Evolutionary conservation across 768 basidiomycete genomes (phyloP).

Genomic region (Naematelia aurantialba): DNA sequence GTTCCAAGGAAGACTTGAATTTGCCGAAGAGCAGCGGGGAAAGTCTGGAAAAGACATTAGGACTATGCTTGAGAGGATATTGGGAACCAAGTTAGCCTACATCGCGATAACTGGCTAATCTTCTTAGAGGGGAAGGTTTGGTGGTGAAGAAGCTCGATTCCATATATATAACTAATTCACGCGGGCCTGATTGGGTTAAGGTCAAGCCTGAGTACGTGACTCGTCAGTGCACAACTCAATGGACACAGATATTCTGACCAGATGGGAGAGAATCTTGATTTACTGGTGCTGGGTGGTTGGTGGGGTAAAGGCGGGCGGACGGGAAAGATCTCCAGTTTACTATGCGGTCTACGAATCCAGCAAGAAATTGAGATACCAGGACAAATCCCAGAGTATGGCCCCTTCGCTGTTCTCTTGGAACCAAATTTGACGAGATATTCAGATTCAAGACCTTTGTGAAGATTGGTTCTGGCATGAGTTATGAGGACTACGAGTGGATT

Average conservation of each 20-base stretch:
- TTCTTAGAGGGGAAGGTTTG: constrained; percentile 76
- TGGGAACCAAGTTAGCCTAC: constrained; percentile 58
- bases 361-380: constrained; percentile 56
- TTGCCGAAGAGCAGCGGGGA: constrained; percentile 66
- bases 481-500: constrained; percentile 81
- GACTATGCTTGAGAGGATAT: constrained; percentile 71
- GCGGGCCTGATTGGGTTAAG: constrained; percentile 92
- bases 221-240: background rate
- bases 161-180: constrained; percentile 77
- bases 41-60: constrained; percentile 78
- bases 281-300: constrained; percentile 83
- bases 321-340: constrained; percentile 81
- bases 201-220: constrained; percentile 53
- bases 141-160: constrained; percentile 82
- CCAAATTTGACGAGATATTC: background rate
- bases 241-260: constrained; percentile 45
- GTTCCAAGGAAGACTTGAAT: constrained; percentile 77
- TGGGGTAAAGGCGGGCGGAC: constrained; percentile 82
- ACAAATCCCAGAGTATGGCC: constrained; percentile 61
- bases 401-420: background rate
- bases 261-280: constrained; percentile 66
- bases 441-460: constrained; percentile 86
- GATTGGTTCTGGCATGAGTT: constrained; percentile 83
- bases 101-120: background rate
- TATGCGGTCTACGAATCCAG: constrained; percentile 85